Conservation (phyloP, 1,284 basidiomycete genomes). For the Quambalaria eucalypti region DNA sequence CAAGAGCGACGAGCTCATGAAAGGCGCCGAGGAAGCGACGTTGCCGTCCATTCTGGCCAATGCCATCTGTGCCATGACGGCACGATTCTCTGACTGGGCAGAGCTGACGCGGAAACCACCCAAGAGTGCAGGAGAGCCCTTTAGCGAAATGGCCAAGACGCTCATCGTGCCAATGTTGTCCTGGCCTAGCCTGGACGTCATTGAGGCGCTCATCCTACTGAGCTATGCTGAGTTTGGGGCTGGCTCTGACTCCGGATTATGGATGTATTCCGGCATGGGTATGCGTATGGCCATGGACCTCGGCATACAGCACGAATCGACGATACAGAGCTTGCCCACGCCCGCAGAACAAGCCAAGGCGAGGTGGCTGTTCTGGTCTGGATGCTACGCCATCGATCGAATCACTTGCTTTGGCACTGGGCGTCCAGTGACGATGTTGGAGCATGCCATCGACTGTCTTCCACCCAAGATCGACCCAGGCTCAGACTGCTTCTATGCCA, state of each 20-base stretch:
- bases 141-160: constrained; percentile 38
- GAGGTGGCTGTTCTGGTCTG: constrained; percentile 26
- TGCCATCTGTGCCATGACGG: constrained; percentile 29
- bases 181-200: constrained; percentile 33
- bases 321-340: constrained; percentile 25
- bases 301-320: constrained; percentile 30
- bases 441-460: constrained; percentile 27
- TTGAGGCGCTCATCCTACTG: constrained; percentile 29
- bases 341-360: constrained; percentile 27
- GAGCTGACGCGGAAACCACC: constrained; percentile 21
- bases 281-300: constrained; percentile 32
- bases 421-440: constrained; percentile 28
- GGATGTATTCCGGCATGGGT: constrained; percentile 39
- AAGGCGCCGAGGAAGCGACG: constrained; percentile 18
- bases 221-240: constrained; percentile 34
- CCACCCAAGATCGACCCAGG: constrained; percentile 15
- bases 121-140: constrained; percentile 28
- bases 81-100: constrained; percentile 23
- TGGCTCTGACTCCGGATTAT: constrained; percentile 29
- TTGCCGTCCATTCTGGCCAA: constrained; percentile 35
- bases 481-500: constrained; percentile 20
- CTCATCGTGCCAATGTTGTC: constrained; percentile 35
- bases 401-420: constrained; percentile 36
- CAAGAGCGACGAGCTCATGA: constrained; percentile 22
- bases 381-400: constrained; percentile 27